Evolutionary conservation across 2,329 filamentous ascomycete genomes (phyloP).

Genomic region (Aspergillus carbonarius): DNA sequence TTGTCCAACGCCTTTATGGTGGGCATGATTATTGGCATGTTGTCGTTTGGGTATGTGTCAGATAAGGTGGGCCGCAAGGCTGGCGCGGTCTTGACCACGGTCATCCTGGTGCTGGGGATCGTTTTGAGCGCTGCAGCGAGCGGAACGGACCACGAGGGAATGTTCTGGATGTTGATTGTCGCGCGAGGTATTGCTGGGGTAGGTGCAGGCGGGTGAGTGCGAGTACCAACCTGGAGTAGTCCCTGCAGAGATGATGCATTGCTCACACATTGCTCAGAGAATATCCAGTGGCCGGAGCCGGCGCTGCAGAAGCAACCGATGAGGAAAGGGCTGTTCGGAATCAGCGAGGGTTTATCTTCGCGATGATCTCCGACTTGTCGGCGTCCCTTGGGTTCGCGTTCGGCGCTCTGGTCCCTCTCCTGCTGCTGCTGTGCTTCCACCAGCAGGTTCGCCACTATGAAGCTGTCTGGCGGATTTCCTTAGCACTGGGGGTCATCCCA

Average conservation of each 20-base stretch:
- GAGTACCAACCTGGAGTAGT: no score
- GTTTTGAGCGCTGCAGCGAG: slow-evolving; percentile 49
- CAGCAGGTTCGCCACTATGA: slow-evolving; percentile 43
- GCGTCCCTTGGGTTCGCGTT: slow-evolving; percentile 54
- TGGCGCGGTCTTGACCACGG: slow-evolving; percentile 50
- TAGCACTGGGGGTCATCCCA: slow-evolving; percentile 52
- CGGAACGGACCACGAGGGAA: slow-evolving; percentile 38
- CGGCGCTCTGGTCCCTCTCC: slow-evolving; percentile 50
- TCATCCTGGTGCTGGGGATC: slow-evolving; percentile 50
- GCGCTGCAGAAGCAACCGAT: slow-evolving; percentile 53
- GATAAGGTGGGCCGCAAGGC: slow-evolving; percentile 52
- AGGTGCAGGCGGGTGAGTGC: slow-evolving; percentile 38
- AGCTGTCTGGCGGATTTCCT: slow-evolving; percentile 52
- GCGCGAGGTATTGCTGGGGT: slow-evolving; percentile 48
- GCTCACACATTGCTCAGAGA: slow-evolving; percentile 31
- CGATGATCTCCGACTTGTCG: slow-evolving; percentile 55
- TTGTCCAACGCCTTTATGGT: slow-evolving; percentile 59
- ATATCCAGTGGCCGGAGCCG: slow-evolving; percentile 55
- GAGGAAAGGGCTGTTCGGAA: slow-evolving; percentile 48
- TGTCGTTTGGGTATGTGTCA: slow-evolving; percentile 53
- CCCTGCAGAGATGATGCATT: neutral
- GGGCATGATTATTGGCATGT: slow-evolving; percentile 58
- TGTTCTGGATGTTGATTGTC: slow-evolving; percentile 41
- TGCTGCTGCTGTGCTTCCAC: slow-evolving; percentile 52
- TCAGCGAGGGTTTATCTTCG: slow-evolving; percentile 56